phyloP scores from a whole-genome alignment of 2,329 filamentous ascomycete species.

The Neoarthrinium moseri region DNA sequence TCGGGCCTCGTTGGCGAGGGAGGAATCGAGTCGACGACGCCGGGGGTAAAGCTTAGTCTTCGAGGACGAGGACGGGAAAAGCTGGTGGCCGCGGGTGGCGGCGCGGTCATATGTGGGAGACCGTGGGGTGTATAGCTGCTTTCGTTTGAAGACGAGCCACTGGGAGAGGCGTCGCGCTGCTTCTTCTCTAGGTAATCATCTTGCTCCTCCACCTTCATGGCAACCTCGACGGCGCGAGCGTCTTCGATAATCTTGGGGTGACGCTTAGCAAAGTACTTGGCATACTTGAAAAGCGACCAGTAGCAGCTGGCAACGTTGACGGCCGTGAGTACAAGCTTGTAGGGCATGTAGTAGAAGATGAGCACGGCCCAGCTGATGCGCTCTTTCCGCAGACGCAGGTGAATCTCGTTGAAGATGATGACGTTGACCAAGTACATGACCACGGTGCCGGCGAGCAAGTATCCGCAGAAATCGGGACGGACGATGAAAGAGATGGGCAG shows the following conservation, averaged over 20 bases:
- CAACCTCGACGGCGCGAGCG: constrained; percentile 21
- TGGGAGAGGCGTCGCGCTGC: background rate
- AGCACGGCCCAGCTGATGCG: constrained; percentile 35
- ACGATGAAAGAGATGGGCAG: constrained; percentile 43
- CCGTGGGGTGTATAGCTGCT: background rate
- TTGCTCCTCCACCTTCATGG: constrained; percentile 16
- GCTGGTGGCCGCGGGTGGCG: background rate
- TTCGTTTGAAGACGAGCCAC: background rate
- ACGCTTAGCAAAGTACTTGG: constrained; percentile 41
- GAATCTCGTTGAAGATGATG: constrained; percentile 46
- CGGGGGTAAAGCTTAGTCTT: constrained; percentile 4
- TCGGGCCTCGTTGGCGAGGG: background rate
- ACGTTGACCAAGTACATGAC: constrained; percentile 41
- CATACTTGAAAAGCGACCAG: constrained; percentile 42
- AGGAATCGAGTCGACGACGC: background rate
- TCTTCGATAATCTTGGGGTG: constrained; percentile 48
- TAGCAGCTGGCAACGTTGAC: constrained; percentile 42
- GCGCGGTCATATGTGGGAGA: background rate
- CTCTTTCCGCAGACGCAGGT: constrained; percentile 43
- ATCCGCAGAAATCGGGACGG: constrained; percentile 34
- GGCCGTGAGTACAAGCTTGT: constrained; percentile 41
- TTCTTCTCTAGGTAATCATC: constrained; percentile 5
- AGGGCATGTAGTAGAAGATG: constrained; percentile 40
- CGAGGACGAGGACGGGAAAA: background rate
- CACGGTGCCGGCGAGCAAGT: constrained; percentile 35